A percentile compares a stretch with the other conserved stretches of the same genome.
phyloP scores from a whole-genome alignment of 225 moss, liverwort and hornwort genomes.

The Pseudisothecium myosuroides region DNA sequence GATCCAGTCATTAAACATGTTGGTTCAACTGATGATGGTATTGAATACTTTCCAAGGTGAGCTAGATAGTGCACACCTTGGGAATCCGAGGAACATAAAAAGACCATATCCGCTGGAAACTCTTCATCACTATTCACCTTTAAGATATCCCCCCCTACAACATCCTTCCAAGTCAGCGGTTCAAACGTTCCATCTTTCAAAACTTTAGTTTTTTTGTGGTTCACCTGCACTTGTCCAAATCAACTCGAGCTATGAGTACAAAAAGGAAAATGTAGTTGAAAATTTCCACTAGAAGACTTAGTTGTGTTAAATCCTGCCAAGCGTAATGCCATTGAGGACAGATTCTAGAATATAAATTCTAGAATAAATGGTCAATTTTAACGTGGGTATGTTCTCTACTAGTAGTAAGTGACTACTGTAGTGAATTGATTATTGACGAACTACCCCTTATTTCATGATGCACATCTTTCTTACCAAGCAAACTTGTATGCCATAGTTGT shows the following conservation, averaged over 20 bases:
- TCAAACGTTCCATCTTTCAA: slow-evolving; percentile 61
- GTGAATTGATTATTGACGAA: too few relatives aligned
- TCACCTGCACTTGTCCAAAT: slow-evolving; percentile 35
- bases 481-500: background rate
- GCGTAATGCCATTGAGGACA: background rate
- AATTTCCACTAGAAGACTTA: background rate
- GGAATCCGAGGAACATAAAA: slow-evolving; percentile 71
- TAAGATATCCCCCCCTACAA: slow-evolving; percentile 77
- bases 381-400: too few relatives aligned
- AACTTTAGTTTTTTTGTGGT: slow-evolving; percentile 54
- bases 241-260: background rate
- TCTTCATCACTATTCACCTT: slow-evolving; percentile 65
- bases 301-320: background rate
- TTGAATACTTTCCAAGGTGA: background rate
- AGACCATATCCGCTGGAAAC: slow-evolving; percentile 86
- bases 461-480: too few relatives aligned
- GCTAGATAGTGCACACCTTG: slow-evolving; percentile 30
- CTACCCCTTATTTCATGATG: background rate
- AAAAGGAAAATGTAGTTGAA: background rate
- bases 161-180: slow-evolving; percentile 42
- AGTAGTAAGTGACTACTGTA: background rate
- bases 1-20: background rate
- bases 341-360: background rate
- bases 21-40: background rate
- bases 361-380: too few relatives aligned